phyloP scores from a whole-genome alignment of 2,329 filamentous ascomycete genomes.

The Trichoderma koningiopsis region DNA sequence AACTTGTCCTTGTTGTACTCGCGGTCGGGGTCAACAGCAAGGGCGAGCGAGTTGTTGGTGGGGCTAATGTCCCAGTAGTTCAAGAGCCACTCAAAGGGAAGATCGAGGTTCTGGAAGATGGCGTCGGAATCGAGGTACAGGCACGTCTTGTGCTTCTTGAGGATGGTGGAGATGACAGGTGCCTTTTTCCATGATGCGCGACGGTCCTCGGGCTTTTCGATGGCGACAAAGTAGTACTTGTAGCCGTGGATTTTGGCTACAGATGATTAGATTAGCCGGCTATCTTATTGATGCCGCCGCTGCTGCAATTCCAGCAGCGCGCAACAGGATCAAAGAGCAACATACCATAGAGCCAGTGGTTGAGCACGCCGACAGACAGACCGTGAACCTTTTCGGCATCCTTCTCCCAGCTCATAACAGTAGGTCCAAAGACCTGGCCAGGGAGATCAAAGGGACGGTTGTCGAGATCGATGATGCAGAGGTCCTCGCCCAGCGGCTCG shows the following conservation, averaged over 20 bases:
- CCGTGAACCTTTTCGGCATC: constrained; percentile 38
- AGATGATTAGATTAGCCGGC: constrained; percentile 28
- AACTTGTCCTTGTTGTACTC: constrained; percentile 45
- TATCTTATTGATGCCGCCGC: constrained; percentile 15
- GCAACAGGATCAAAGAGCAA: background rate
- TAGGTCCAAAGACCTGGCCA: constrained; percentile 41
- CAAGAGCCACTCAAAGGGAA: constrained; percentile 51
- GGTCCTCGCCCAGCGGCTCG: constrained; percentile 40
- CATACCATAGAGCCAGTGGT: constrained; percentile 49
- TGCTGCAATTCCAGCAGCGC: background rate
- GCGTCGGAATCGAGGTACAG: constrained; percentile 50
- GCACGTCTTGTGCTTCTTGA: constrained; percentile 47
- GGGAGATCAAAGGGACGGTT: constrained; percentile 43
- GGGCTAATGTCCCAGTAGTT: constrained; percentile 50
- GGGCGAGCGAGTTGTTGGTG: constrained; percentile 45
- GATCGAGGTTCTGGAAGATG: constrained; percentile 47
- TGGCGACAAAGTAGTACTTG: constrained; percentile 50
- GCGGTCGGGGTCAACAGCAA: constrained; percentile 44
- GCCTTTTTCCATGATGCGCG: constrained; percentile 52
- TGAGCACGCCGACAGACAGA: constrained; percentile 46
- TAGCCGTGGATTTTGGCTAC: constrained; percentile 50
- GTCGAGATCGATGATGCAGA: constrained; percentile 51
- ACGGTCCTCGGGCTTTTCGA: constrained; percentile 43
- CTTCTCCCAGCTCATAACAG: constrained; percentile 43
- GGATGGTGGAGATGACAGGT: constrained; percentile 45